Evolutionary conservation across 345 rosid genomes (phyloP).

Genomic region (Murraya koenigii): DNA sequence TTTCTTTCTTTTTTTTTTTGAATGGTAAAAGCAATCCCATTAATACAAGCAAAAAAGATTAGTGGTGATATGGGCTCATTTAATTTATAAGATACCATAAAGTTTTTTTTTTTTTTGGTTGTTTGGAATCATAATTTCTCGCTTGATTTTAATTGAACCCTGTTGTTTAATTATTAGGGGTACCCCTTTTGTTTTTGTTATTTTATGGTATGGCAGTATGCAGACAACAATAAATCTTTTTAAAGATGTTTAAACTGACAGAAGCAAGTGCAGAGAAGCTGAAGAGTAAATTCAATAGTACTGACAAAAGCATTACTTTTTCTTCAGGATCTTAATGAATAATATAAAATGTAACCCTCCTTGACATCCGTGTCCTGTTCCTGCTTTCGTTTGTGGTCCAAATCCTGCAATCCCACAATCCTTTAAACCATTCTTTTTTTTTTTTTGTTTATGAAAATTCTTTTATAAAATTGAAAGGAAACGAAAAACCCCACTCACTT

Average conservation of each 20-base stretch:
- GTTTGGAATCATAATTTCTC: no score
- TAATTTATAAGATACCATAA: neutral
- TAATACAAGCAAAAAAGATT: neutral
- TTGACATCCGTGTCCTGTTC: constrained; percentile 18
- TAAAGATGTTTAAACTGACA: neutral
- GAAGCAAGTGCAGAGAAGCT: constrained; percentile 10
- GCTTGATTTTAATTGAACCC: neutral
- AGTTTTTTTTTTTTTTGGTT: neutral
- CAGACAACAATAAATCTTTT: neutral
- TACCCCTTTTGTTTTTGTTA: neutral
- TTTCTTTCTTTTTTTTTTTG: no score
- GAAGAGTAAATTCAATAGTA: constrained; percentile 18
- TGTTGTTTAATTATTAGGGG: neutral
- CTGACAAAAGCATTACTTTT: constrained; percentile 25
- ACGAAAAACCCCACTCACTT: no score
- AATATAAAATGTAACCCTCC: constrained; percentile 8
- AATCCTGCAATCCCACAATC: neutral
- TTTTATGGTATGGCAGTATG: neutral
- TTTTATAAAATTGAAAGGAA: no score
- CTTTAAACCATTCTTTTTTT: no score
- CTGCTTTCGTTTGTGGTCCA: constrained; percentile 7
- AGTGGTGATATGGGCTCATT: neutral
- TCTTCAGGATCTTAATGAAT: constrained; percentile 4
- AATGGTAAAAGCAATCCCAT: no score
- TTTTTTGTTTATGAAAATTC: no score